Conservation (phyloP, 306 rosid genomes). For the Quercus alba region DNA sequence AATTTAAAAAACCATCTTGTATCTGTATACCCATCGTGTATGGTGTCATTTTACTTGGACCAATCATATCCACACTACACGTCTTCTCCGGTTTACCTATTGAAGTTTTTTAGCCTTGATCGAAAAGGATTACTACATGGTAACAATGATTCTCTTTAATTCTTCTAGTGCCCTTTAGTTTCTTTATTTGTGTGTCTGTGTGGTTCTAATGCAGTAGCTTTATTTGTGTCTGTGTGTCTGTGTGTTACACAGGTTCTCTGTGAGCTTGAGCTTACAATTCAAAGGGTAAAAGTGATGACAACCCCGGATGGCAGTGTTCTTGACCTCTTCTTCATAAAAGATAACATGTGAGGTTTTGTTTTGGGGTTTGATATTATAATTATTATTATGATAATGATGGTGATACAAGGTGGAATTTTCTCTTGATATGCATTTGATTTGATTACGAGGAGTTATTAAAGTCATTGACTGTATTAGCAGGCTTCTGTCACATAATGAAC, state of each 20-base stretch:
- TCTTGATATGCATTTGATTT: background rate
- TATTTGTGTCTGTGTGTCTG: too few species aligned
- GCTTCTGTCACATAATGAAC: background rate
- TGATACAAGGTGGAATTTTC: background rate
- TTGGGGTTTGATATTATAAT: background rate
- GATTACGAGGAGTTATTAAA: background rate
- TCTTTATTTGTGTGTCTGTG: background rate
- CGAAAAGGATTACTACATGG: slow-evolving; percentile 70
- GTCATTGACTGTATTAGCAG: slow-evolving; percentile 1
- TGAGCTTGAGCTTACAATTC: slow-evolving; percentile 75
- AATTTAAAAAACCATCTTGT: slow-evolving; percentile 54
- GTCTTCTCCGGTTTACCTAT: slow-evolving; percentile 50
- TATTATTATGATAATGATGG: background rate
- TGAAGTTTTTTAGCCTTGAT: slow-evolving; percentile 58
- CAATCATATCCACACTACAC: slow-evolving; percentile 28
- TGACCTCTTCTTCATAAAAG: slow-evolving; percentile 52
- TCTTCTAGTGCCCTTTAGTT: background rate
- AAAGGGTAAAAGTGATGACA: slow-evolving; percentile 79
- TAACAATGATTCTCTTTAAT: slow-evolving; percentile 8
- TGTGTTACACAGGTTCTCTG: slow-evolving; percentile 73
- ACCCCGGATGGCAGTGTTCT: slow-evolving; percentile 75
- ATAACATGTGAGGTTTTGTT: background rate
- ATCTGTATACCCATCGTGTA: slow-evolving; percentile 56
- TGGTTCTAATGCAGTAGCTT: slow-evolving; percentile 14
- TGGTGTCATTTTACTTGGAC: slow-evolving; percentile 31